Base-by-base conservation (phyloP, 345 rosid species). In the Mercurialis annua region DNA sequence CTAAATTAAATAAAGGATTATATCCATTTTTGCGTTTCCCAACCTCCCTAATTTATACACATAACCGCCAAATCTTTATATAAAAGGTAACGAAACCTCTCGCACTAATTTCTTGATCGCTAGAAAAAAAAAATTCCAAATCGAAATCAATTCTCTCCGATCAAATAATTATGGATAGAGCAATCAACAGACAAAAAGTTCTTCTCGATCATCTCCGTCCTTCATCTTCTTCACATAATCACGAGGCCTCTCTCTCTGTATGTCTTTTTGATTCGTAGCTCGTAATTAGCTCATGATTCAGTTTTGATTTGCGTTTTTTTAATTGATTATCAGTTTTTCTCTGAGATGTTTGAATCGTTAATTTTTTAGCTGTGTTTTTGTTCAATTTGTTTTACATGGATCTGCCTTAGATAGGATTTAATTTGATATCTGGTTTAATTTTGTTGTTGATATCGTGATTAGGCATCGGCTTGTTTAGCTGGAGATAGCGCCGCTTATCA, bases 401-500 rank as follows among this genome's bases (percentile, higher is more conserved):
- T 62, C 54, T 62, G 40, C 21, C 44, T 40, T 40, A 34, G 4
- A 34, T 40, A 7, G 8, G 44, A 40, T 40, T 40, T 1, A 40
- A 40, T 40, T 8, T 40, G 12, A 34, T 34, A 4, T 34, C 40
- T 34, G 40, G n/a, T n/a, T 59, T 36, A 0, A 29, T 62, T 10
- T 21, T 57, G 53, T 7, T 58, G 0, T 42, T 71, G n/a, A 38
- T 42, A 44, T 1, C 0, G n/a, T 69, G 27, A 59, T 27, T 24
- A 90, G 98, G 89, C 84, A 52, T 87, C 90, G 53, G 82, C 81
- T 21, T 93, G 98, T 74, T 77, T 78, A 40, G 91, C 98, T 44
- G 99, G 98, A n/a, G 95, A 89, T 68, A 91, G 96, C 70, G 87
- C 99, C 43, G 92, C 93, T 0, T 89, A 92, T 78, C 97, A 85